Evolutionary conservation across 495 filamentous ascomycete genomes (phyloP).

Genomic region (Aspergillus cavernicola): DNA sequence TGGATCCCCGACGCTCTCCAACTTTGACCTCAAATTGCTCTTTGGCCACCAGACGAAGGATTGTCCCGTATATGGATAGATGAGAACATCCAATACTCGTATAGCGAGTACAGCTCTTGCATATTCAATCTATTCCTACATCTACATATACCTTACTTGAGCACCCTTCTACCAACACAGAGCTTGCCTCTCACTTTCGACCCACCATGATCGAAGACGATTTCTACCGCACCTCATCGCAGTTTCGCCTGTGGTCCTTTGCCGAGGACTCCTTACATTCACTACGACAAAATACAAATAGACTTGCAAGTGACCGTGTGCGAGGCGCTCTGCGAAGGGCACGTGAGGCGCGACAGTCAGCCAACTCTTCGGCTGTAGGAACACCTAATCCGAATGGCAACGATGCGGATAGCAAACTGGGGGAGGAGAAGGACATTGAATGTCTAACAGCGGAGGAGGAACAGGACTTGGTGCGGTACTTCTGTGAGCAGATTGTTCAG

Average conservation of each 20-base stretch:
- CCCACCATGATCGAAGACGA: slow-evolving; percentile 71
- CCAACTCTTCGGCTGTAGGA: slow-evolving; percentile 36
- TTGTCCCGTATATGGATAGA: slow-evolving; percentile 2
- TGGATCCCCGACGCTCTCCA: slow-evolving; percentile 12
- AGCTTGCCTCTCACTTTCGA: neutral
- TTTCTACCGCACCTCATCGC: slow-evolving; percentile 84
- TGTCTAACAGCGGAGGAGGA: slow-evolving; percentile 80
- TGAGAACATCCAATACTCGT: neutral
- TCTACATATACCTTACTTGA: neutral
- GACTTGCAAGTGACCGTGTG: slow-evolving; percentile 66
- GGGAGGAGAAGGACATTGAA: slow-evolving; percentile 54
- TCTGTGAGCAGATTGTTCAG: slow-evolving; percentile 68
- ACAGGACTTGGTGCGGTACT: slow-evolving; percentile 72
- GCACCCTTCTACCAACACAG: neutral
- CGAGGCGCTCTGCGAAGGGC: slow-evolving; percentile 54
- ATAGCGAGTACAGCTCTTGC: slow-evolving; percentile 1
- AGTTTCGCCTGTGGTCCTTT: slow-evolving; percentile 93
- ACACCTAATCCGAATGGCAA: slow-evolving; percentile 33
- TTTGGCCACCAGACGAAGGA: too few relatives aligned
- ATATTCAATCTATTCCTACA: neutral
- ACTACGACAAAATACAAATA: slow-evolving; percentile 72
- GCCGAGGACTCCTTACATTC: slow-evolving; percentile 65
- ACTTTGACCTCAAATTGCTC: neutral
- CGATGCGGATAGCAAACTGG: slow-evolving; percentile 28
- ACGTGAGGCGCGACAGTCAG: slow-evolving; percentile 37